phyloP scores from a whole-genome alignment of 305 asterid genomes.

The Petunia hybrid region DNA sequence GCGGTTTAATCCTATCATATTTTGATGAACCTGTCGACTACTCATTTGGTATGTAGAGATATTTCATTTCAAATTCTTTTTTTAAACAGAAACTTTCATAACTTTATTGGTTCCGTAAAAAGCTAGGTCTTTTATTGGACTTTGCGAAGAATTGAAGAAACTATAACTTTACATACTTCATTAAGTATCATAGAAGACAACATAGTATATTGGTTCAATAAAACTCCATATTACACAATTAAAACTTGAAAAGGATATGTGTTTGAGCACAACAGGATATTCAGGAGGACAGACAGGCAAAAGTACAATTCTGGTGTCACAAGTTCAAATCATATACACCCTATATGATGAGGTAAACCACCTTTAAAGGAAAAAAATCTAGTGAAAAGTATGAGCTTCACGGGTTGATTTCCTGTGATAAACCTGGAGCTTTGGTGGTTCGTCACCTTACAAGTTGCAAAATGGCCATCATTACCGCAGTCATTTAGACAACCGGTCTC shows the following conservation, averaged over 20 bases:
- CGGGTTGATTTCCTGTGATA: not conserved
- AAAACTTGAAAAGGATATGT: too few relatives aligned
- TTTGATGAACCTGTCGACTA: slow-evolving; percentile 42
- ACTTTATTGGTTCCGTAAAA: not conserved
- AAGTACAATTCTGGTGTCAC: not conserved
- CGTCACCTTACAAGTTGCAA: slow-evolving; percentile 14
- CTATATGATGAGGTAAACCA: not conserved
- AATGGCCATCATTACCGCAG: not conserved
- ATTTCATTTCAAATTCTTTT: not conserved
- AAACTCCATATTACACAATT: not conserved
- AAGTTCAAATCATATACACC: not conserved
- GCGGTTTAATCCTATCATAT: slow-evolving; percentile 44
- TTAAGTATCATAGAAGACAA: not conserved
- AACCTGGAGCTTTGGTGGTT: slow-evolving; percentile 14
- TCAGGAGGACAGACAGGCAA: not conserved
- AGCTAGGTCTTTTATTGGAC: not conserved
- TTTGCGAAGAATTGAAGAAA: not conserved
- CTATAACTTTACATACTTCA: not conserved
- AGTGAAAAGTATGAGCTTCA: not conserved
- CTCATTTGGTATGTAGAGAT: slow-evolving; percentile 46
- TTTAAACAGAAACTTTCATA: not conserved
- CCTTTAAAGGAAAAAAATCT: not conserved
- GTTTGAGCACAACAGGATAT: not conserved
- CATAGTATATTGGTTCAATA: not conserved
- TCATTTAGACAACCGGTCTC: not conserved